Percentiles rank a stretch among this genome's conserved stretches.
These are phyloP conservation scores for Macrophomina pseudophaseolina DNA, from an alignment of 2,329 filamentous ascomycete species.

Conservation along the genomic window DNA sequence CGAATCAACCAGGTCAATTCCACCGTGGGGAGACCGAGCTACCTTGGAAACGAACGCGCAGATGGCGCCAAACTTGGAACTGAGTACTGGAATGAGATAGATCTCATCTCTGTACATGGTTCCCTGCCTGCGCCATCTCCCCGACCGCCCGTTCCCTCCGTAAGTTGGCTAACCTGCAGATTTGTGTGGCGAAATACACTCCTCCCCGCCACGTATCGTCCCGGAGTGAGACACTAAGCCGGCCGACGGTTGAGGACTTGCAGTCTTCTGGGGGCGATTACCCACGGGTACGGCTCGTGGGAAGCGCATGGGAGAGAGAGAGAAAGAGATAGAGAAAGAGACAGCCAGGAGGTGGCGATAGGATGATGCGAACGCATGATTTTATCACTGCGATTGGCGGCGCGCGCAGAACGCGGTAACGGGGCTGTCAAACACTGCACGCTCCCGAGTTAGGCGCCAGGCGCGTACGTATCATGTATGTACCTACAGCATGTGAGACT, in stretches of 20 bases:
- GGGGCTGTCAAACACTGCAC: constrained; percentile 1
- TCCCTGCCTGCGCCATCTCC: constrained; percentile 6
- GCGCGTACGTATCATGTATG: constrained; percentile 12
- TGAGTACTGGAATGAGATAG: constrained; percentile 18
- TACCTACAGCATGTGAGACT: constrained; percentile 6
- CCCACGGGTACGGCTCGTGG: constrained; percentile 8
- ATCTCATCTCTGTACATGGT: constrained; percentile 8
- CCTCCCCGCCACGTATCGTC: constrained; percentile 13
- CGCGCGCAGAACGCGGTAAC: constrained; percentile 3
- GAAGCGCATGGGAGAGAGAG: neutral
- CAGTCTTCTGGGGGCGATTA: neutral
- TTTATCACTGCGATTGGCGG: neutral
- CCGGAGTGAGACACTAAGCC: constrained; percentile 7
- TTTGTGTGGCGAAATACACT: neutral
- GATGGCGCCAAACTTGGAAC: neutral
- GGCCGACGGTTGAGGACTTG: neutral
- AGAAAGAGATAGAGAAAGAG: neutral
- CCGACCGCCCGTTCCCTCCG: neutral
- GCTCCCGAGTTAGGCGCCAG: constrained; percentile 6
- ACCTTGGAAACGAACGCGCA: neutral
- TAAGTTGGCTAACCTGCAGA: neutral
- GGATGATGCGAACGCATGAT: constrained; percentile 1
- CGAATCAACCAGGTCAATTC: neutral
- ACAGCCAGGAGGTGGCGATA: neutral
- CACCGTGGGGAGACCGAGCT: neutral